A percentile compares a stretch with the other conserved stretches of the same genome.
Conservation (phyloP, 352 stramenopile genomes). For the Aphanomyces cochlioides region DNA sequence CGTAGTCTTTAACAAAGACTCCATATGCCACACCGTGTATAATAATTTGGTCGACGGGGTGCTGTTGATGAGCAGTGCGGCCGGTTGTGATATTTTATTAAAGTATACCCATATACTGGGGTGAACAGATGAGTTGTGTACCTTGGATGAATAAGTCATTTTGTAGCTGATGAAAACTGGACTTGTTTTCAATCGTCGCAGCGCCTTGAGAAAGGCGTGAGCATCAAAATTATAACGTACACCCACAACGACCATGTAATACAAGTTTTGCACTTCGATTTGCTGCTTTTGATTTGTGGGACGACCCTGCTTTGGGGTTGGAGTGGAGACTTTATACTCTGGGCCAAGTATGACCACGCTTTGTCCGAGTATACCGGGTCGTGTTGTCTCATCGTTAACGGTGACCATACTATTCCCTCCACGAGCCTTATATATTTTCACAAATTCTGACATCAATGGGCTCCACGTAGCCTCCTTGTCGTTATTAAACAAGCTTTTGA, state of each 20-base stretch:
- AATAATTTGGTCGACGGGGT: constrained; percentile 3
- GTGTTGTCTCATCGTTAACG: neutral
- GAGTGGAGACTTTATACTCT: neutral
- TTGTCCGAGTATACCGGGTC: neutral
- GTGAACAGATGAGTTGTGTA: neutral
- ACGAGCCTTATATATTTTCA: constrained; percentile 4
- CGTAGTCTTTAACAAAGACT: constrained; percentile 4
- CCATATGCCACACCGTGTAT: neutral
- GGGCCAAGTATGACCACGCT: neutral
- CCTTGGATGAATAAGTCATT: neutral
- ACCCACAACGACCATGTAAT: constrained; percentile 9
- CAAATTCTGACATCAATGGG: neutral
- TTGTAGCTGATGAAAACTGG: constrained; percentile 6
- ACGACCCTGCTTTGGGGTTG: neutral
- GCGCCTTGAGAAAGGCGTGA: neutral
- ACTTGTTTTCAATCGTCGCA: neutral
- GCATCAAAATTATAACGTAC: constrained; percentile 4
- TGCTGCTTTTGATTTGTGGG: neutral
- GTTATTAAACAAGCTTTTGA: constrained; percentile 1
- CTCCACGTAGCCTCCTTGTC: neutral
- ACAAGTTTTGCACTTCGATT: constrained; percentile 1
- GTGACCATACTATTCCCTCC: neutral
- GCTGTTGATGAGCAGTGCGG: neutral
- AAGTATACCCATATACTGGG: constrained; percentile 15
- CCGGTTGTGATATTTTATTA: neutral